Conservation (phyloP, 2,329 filamentous ascomycete genomes). For the Fusarium floridanum region DNA sequence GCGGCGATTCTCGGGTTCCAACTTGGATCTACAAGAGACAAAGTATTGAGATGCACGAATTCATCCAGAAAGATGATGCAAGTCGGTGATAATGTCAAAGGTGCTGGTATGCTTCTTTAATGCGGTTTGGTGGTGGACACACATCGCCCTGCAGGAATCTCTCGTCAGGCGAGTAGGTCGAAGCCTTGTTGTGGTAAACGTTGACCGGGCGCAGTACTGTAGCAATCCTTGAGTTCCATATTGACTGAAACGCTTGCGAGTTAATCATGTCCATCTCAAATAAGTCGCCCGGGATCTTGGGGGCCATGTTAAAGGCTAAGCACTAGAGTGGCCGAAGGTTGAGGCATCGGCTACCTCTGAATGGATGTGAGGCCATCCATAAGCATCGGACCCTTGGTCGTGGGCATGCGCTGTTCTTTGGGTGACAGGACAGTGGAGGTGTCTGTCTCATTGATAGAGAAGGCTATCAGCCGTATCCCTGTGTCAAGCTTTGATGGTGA, state of each 20-base stretch:
- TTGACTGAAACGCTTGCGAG: conserved; percentile 2
- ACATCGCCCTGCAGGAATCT: not conserved
- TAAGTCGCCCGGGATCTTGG: not conserved
- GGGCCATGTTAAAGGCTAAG: conserved; percentile 1
- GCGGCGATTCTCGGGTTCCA: conserved; percentile 7
- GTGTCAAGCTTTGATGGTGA: conserved; percentile 25
- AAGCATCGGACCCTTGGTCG: not conserved
- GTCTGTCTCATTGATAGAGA: conserved; percentile 1
- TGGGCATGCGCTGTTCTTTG: conserved; percentile 1
- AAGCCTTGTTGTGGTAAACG: not conserved
- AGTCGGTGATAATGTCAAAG: not conserved
- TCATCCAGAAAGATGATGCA: not conserved
- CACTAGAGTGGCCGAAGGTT: not conserved
- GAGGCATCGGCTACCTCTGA: not conserved
- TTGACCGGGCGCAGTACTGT: not conserved
- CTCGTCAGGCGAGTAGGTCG: not conserved
- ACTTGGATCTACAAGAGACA: conserved; percentile 6
- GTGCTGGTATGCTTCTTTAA: not conserved
- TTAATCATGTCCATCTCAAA: not conserved
- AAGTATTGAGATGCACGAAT: not conserved
- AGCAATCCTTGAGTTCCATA: not conserved
- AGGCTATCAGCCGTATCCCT: conserved; percentile 11
- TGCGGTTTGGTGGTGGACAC: not conserved
- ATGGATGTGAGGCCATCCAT: conserved; percentile 1
- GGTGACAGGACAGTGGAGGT: not conserved